Base-by-base conservation (phyloP, 208 protist genomes). In the Leishmania turanica region DNA sequence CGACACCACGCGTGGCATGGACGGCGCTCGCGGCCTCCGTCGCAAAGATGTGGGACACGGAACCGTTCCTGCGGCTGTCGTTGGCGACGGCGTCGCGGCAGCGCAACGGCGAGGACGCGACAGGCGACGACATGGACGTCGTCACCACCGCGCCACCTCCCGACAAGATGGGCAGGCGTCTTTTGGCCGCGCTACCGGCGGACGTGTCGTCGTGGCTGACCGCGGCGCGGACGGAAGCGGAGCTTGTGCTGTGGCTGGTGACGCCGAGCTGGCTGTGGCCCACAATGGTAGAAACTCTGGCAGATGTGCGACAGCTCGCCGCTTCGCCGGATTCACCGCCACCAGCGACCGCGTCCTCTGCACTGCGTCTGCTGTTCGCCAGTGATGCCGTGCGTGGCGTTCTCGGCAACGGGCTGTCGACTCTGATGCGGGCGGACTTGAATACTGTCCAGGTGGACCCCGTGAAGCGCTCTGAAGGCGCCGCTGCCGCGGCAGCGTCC, bases 201-300 rank as follows among this genome's bases (percentile, higher is more conserved):
- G 31, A 60, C 13, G 72, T 79, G 24, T 66, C 82, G 17, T 49
- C 66, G 34, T 85, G 82, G 82, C 49, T 85, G 40, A 42, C 0
- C 11, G 82, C 79, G 27, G 82, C 82, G 37, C 82, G 56, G 7
- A 49, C 1, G 7, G 82, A 85, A 60, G 34, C 77, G 27, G 72
- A 53, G 76, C 72, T 85, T 24, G 82, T 58, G 27, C 73, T 85
- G 53, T 85, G 82, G 82, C 62, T 85, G 3, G 82, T 85, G 54
- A 85, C 82, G 8, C 82, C 82, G 15, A 51, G 53, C 9, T 85
- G 82, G 82, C 54, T 85, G 37, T 85, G 82, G 82, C 82, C 77
- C n/a, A 81, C 77, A 15, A 37, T 85, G 27, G 53, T 75, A n/a
- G 71, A 66, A 49, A 75, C 54, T 37, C 21, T 79, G 37, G 49